Conservation (phyloP, 2,329 filamentous ascomycete species). For the Diaporthe helianthi region DNA sequence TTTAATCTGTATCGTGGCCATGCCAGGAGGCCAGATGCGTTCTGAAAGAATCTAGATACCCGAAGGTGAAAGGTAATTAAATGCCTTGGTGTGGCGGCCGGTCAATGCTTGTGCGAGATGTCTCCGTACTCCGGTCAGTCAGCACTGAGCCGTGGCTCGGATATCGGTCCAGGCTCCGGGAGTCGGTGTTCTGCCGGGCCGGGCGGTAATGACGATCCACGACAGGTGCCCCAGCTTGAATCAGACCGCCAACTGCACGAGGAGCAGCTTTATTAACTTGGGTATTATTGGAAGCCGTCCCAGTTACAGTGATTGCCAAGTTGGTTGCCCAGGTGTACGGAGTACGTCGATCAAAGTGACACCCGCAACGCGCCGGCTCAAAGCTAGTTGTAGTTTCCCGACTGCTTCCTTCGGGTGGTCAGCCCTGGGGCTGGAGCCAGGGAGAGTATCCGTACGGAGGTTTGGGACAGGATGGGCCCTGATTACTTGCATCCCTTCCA, state of each 20-base stretch:
- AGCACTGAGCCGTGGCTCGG: conserved; percentile 11
- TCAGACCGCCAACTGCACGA: conserved; percentile 10
- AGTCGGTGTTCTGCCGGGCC: conserved; percentile 11
- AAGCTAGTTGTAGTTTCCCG: conserved; percentile 3
- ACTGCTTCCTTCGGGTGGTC: not conserved
- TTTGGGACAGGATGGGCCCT: not conserved
- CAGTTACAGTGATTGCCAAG: no score
- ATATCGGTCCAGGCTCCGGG: conserved; percentile 1
- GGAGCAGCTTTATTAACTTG: not conserved
- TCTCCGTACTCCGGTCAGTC: no score
- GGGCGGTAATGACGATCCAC: conserved; percentile 13
- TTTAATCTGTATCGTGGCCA: not conserved
- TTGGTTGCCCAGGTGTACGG: no score
- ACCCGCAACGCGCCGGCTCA: not conserved
- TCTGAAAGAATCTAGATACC: not conserved
- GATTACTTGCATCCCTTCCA: not conserved
- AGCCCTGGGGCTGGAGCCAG: conserved; percentile 23
- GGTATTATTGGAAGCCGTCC: no score
- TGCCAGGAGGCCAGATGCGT: no score
- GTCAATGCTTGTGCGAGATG: no score
- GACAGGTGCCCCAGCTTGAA: conserved; percentile 4
- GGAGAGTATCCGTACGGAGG: no score
- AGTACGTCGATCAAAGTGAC: not conserved
- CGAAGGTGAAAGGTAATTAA: not conserved
- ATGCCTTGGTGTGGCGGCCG: not conserved